Base-by-base conservation (phyloP, 2,329 filamentous ascomycete species). In the Aspergillus caelatus region DNA sequence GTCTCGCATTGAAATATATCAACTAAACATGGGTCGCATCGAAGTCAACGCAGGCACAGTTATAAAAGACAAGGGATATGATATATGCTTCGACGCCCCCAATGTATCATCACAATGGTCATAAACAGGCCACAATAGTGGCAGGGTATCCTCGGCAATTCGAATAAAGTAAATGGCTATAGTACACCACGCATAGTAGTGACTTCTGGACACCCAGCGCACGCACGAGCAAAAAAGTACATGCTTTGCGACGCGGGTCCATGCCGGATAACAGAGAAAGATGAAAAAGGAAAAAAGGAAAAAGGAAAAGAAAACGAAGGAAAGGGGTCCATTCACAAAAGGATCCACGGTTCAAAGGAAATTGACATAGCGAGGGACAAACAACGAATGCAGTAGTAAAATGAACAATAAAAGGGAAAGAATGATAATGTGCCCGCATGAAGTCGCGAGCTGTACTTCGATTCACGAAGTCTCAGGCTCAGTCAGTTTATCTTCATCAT, bases 81-180 rank as follows among this genome's bases (percentile, higher is more conserved):
- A 46, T 28, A 34, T 39, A 55, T 36, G 52, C 32, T 46, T 61
- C 26, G 59, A 57, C 46, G 41, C 57, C 45, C 60, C 60, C 16
- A 11, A 45, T 28, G 54, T 64, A 68, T 70, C 69, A 62, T 71
- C 59, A 59, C 54, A 68, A 66, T 54, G 53, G 59, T 70, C 69
- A 70, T 69, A 71, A 52, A 69, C 69, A 65, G 34, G 63, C 67
- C 67, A 70, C 65, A 43, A 61, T 39, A 39, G 63, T 62, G 65
- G 65, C 67, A 70, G 68, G 68, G 68, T 70, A 70, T 70, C 67
- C 62, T 69, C 64, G 64, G 66, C 60, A 63, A 62, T 58, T 55
- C 61, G 66, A 67, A 68, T 50, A 57, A 57, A 58, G 61, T 57
- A 69, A 69, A 69, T 48, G 55, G 46, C 57, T 41, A 52, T 32